Evolutionary conservation across 176 grass and related monocot species (phyloP).

Genomic region (Alloteropsis semialata): DNA sequence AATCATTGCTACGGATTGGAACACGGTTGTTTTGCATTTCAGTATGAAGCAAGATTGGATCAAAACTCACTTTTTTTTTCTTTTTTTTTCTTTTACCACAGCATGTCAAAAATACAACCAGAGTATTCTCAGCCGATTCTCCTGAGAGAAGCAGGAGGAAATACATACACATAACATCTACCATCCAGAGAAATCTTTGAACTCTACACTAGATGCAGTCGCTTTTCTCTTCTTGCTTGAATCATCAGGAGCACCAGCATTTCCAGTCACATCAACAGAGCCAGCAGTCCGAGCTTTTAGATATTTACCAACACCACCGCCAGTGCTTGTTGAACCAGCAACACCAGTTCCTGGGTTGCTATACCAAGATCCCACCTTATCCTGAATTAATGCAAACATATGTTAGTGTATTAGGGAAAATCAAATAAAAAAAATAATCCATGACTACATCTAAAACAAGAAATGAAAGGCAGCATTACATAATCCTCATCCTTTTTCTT

Average conservation of each 20-base stretch:
- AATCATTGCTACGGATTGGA: background rate
- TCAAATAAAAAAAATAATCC: constrained; percentile 1
- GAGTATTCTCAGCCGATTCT: background rate
- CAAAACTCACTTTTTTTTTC: background rate
- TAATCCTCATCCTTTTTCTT: constrained; percentile 77
- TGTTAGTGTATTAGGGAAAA: constrained; percentile 9
- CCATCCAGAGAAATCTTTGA: constrained; percentile 91
- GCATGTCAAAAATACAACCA: background rate
- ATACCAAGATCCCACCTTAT: constrained; percentile 92
- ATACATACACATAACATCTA: constrained; percentile 33
- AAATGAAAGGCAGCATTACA: constrained; percentile 45
- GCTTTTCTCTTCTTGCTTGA: constrained; percentile 89
- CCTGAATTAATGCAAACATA: constrained; percentile 42
- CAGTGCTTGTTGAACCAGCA: constrained; percentile 48
- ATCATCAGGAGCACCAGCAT: constrained; percentile 36
- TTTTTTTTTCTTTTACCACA: background rate
- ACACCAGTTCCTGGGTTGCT: constrained; percentile 77
- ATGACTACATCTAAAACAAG: constrained; percentile 18
- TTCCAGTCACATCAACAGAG: constrained; percentile 37
- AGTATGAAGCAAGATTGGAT: background rate
- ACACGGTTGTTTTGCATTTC: background rate
- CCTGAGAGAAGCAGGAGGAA: background rate
- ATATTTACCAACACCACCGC: constrained; percentile 82
- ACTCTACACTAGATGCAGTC: constrained; percentile 51
- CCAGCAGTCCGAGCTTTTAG: constrained; percentile 59